Base-by-base conservation (phyloP, 2,329 filamentous ascomycete genomes). In the Colletotrichum sansevieriae region DNA sequence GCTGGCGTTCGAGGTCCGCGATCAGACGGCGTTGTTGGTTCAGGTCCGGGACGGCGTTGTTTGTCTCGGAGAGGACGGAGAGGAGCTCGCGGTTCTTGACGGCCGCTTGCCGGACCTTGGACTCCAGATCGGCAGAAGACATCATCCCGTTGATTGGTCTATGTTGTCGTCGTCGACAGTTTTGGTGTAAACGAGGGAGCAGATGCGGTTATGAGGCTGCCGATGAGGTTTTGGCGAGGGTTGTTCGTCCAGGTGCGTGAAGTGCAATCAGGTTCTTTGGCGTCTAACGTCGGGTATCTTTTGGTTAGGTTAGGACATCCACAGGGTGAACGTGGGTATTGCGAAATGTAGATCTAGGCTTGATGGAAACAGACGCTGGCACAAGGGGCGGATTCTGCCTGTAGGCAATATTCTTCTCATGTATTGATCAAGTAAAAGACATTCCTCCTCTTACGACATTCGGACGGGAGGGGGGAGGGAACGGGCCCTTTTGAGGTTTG, bases 1-100 rank as follows among this genome's bases (percentile, higher is more conserved):
- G 77, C 60, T 86, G 79, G 8, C 71, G 71, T 29, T 84, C 76
- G 9, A 88, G 80, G 63, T 86, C 82, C 5, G 72, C 70, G 37
- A 88, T 78, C 70, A 85, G 83, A 35, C 75, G 75, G 25, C 75
- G 76, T 51, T 86, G 84, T 56, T 86, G 79, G 58, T 81, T 74
- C 3, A 87, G 77, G 9, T 81, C 79, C 0, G 83, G 79, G 1
- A 75, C 71, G 0, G 85, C 85, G 72, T 87, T 81, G 71, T 86
- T 82, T 1, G 85, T 87, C 57, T 84, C 76, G 20, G 80, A 75
- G 29, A 89, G 79, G 12, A 80, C 80, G 39, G 76, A 71, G 8
- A 88, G 79, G 3, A 88, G 79, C 43, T 82, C 76, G 3, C 68
- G 74, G 72, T 86, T 83, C 44, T 78, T 77, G 10, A 78, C 74